Base-by-base conservation (phyloP, 169 alveolate genomes). In the Eimeria necatrix region DNA sequence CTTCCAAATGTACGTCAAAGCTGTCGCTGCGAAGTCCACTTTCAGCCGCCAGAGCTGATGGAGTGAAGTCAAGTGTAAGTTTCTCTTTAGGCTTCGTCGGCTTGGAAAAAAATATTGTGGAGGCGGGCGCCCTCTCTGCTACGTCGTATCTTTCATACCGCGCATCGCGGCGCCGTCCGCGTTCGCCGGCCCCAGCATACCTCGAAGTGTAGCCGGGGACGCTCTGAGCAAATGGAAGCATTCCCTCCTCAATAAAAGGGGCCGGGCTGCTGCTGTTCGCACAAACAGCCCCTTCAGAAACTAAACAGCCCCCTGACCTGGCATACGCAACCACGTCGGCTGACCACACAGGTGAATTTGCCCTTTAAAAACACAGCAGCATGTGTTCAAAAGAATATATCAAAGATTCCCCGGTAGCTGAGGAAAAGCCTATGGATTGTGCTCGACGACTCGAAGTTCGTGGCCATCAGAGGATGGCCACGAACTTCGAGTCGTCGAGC, bases 41-140 rank as follows among this genome's bases (percentile, higher is more conserved):
- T 46, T 7, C 16, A n/a, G 81, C 56, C 46, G 41, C 51, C 12
- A 3, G 20, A 4, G 52, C 6, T 12, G 83, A 7, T 6, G 76
- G 51, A 0, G 20, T 9, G 49, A 6, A 1, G 20, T 59, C 64
- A 18, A 60, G 14, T 2, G 80, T 26, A 32, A 48, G 18, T 2
- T 73, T n/a, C 22, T 26, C 32, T 26, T 46, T 61, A 7, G 61
- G 83, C 68, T 12, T 46, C 7, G 76, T 46, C 14, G 78, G 93
- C 81, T 46, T 85, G 8, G 93, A 60, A 48, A 60, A 85, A 61
- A 60, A 85, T 26, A 85, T 85, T 10, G 93, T 85, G 16, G 93
- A 85, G 3, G 81, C 64, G 4, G 93, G 93, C 49, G 93, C 93
- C 26, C 81, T 70, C 32, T 59, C 48, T 26, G 93, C 70, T 61